A percentile compares a stretch with the other conserved stretches of the same genome.
Evolutionary conservation across 768 basidiomycete species (phyloP).

Genomic region (Macrolepiota fuliginosa): DNA sequence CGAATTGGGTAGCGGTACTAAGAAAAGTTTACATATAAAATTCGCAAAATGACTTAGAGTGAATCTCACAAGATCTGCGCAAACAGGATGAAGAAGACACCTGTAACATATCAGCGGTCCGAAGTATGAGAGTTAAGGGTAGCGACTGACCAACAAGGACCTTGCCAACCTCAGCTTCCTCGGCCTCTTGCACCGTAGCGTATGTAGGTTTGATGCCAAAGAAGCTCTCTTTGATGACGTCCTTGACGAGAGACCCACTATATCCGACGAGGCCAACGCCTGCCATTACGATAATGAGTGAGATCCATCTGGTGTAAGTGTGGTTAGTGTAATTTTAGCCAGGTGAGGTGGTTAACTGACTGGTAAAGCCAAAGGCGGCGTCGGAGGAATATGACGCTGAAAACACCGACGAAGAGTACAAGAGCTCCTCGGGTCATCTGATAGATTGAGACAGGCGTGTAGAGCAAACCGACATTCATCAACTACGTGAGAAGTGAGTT

Average conservation of each 20-base stretch:
- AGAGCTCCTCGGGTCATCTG: slow-evolving; percentile 95
- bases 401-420: slow-evolving; percentile 88
- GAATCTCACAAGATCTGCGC: slow-evolving; percentile 89
- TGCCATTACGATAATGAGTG: slow-evolving; percentile 83
- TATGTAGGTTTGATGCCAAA: slow-evolving; percentile 29
- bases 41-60: slow-evolving; percentile 15
- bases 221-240: slow-evolving; percentile 52
- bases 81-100: slow-evolving; percentile 88
- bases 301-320: slow-evolving; percentile 67
- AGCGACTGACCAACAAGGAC: slow-evolving; percentile 65
- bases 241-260: slow-evolving; percentile 85
- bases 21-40: slow-evolving; percentile 13
- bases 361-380: slow-evolving; percentile 88
- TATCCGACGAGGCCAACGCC: slow-evolving; percentile 86
- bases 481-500: slow-evolving; percentile 43
- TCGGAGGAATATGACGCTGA: slow-evolving; percentile 88
- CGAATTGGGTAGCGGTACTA: slow-evolving; percentile 90
- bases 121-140: slow-evolving; percentile 16
- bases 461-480: slow-evolving; percentile 95
- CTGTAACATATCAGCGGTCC: slow-evolving; percentile 35
- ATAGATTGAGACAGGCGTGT: slow-evolving; percentile 96
- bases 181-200: slow-evolving; percentile 41
- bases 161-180: slow-evolving; percentile 61
- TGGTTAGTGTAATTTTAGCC: not conserved
- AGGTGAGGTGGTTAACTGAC: slow-evolving; percentile 34